Base-by-base conservation (phyloP, 768 basidiomycete genomes). In the Porpolomopsis calyptriformis region DNA sequence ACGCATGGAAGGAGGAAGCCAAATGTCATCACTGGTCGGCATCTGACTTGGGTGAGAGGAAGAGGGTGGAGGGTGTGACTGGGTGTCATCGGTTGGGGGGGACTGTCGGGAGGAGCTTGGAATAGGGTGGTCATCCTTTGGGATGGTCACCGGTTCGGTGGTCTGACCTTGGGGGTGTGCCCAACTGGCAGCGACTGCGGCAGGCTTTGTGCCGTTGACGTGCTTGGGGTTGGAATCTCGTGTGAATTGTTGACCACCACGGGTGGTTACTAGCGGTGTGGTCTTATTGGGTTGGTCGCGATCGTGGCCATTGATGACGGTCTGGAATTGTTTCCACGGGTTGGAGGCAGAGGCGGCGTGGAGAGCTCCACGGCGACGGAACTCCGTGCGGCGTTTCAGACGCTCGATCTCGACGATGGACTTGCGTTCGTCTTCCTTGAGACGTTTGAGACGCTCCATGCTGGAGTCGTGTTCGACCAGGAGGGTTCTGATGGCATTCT, bases 391-490 rank as follows among this genome's bases (percentile, higher is more conserved):
- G 16, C 46, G 37, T 40, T 40, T 47, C 11, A 18, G 23, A 4
- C 46, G 46, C 57, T 44, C 53, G 51, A 40, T 51, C 40, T 45
- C 53, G 52, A 19, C 49, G 46, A 40, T 57, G 55, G 46, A 56
- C 55, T 24, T 54, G 47, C 47, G 23, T 23, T 52, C 53, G 54
- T 55, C 57, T 59, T 50, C 53, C 64, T 19, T 63, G 65, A 22
- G 63, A 56, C 56, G 51, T 60, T 23, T 50, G 57, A 52, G 26
- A n/a, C 43, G 23, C 1, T 47, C 59, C 40, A 67, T 54, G 4
- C 65, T 65, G 18, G 72, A 62, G 42, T 65, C 56, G 38, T 70
- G 65, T 47, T 72, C 73, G 5, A 65, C 62, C 8, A 61, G 33
- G 50, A 52, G 53, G 43, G 54, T 56, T 47, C 41, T 49, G 47